Percentiles rank a stretch among this genome's conserved stretches.
phyloP scores from a whole-genome alignment of 345 rosid genomes.

The Abelmoschus esculentus region DNA sequence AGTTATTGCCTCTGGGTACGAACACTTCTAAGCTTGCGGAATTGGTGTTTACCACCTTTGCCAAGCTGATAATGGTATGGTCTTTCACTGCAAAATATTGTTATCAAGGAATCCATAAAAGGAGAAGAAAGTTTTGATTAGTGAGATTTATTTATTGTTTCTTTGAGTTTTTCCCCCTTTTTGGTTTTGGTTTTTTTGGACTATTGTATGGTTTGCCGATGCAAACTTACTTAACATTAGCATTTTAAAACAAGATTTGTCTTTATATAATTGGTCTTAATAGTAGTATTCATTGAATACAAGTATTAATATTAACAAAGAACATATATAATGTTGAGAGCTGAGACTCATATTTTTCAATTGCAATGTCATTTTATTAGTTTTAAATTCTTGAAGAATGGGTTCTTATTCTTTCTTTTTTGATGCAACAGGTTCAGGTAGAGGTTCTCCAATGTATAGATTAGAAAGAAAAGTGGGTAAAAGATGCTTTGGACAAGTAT shows the following conservation, averaged over 20 bases:
- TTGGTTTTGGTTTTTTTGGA: not conserved
- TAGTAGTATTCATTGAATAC: not conserved
- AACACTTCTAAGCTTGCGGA: too few species aligned
- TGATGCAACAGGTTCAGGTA: constrained; percentile 59
- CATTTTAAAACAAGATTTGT: not conserved
- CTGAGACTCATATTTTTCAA: not conserved
- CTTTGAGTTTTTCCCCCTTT: not conserved
- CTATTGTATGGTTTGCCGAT: not conserved
- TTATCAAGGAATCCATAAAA: not conserved
- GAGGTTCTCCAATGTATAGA: constrained; percentile 80
- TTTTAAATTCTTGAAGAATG: not conserved
- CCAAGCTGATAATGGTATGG: too few species aligned
- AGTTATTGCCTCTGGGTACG: too few species aligned
- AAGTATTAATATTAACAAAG: not conserved
- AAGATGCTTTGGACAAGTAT: constrained; percentile 99
- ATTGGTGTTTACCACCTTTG: too few species aligned
- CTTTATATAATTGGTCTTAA: not conserved
- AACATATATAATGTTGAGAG: not conserved
- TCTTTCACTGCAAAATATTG: too few species aligned
- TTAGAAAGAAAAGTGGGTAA: constrained; percentile 82
- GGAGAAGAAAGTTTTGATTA: not conserved
- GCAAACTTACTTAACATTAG: not conserved
- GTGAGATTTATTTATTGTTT: not conserved
- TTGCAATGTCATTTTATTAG: not conserved
- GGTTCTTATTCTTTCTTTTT: constrained; percentile 1